phyloP scores from a whole-genome alignment of 495 filamentous ascomycete genomes.

The Sphaerosporella brunnea region DNA sequence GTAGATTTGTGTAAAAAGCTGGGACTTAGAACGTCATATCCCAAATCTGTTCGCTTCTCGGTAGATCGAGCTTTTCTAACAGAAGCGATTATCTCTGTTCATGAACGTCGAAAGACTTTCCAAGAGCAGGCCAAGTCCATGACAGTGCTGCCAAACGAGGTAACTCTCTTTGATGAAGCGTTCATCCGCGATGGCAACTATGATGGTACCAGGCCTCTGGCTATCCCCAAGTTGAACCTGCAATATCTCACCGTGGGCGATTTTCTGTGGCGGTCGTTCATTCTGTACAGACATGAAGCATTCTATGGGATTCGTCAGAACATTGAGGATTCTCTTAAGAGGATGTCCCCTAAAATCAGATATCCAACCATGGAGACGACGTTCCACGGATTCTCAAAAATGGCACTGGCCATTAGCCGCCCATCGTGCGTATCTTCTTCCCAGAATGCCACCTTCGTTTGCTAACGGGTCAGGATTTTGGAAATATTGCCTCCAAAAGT shows the following conservation, averaged over 20 bases:
- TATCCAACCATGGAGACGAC: slow-evolving; percentile 42
- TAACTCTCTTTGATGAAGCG: slow-evolving; percentile 66
- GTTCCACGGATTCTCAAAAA: slow-evolving; percentile 76
- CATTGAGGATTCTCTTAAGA: slow-evolving; percentile 63
- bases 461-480: slow-evolving; percentile 36
- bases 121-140: slow-evolving; percentile 57
- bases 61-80: slow-evolving; percentile 49
- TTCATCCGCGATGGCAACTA: slow-evolving; percentile 74
- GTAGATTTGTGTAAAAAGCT: slow-evolving; percentile 48
- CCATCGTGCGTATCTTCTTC: slow-evolving; percentile 37
- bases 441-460: neutral
- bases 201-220: slow-evolving; percentile 71
- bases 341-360: slow-evolving; percentile 51
- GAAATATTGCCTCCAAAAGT: slow-evolving; percentile 73
- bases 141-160: slow-evolving; percentile 67
- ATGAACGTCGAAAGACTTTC: slow-evolving; percentile 66
- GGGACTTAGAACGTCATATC: slow-evolving; percentile 65
- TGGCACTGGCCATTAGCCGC: slow-evolving; percentile 74
- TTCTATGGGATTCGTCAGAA: slow-evolving; percentile 90
- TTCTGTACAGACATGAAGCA: slow-evolving; percentile 75
- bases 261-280: slow-evolving; percentile 83
- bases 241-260: slow-evolving; percentile 92
- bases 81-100: slow-evolving; percentile 58
- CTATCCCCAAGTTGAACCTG: slow-evolving; percentile 85
- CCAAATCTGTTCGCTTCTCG: slow-evolving; percentile 43